A percentile compares a stretch with the other conserved stretches of the same genome.
Conservation (phyloP, 2,329 filamentous ascomycete species). For the Cercospora brassicicola region DNA sequence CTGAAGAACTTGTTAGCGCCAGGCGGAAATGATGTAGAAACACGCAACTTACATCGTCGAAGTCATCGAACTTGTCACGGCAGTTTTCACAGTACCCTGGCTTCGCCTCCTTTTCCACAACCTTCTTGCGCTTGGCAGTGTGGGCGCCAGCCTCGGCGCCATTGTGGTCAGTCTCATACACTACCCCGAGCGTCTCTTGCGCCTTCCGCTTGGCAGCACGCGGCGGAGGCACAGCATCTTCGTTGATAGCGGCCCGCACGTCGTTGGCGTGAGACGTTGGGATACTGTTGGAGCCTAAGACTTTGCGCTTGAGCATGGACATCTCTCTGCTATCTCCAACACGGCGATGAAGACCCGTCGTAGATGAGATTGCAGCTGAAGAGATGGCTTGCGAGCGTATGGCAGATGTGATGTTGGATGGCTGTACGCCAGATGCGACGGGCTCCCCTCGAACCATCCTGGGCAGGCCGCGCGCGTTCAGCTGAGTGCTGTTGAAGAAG, state of each 20-base stretch:
- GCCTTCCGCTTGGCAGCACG: constrained; percentile 58
- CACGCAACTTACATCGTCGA: constrained; percentile 75
- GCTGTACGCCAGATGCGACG: constrained; percentile 88
- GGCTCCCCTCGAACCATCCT: constrained; percentile 69
- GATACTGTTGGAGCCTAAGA: constrained; percentile 70
- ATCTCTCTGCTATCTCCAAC: constrained; percentile 93
- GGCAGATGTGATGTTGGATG: constrained; percentile 90
- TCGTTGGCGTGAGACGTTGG: constrained; percentile 59
- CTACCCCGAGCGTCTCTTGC: constrained; percentile 55
- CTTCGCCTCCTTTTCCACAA: constrained; percentile 75
- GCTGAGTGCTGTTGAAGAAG: constrained; percentile 53
- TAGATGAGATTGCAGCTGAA: constrained; percentile 69
- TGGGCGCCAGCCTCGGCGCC: constrained; percentile 36
- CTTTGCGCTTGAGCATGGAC: constrained; percentile 86
- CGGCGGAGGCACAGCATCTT: constrained; percentile 46
- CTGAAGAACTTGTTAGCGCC: constrained; percentile 54
- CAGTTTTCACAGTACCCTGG: constrained; percentile 99
- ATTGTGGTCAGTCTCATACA: constrained; percentile 55
- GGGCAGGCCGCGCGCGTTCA: constrained; percentile 48
- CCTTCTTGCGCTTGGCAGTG: constrained; percentile 59
- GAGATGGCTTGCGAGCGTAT: constrained; percentile 97
- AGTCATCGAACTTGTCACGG: constrained; percentile 94
- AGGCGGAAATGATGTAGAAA: neutral
- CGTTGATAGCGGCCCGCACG: constrained; percentile 52
- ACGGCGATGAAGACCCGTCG: constrained; percentile 70